Base-by-base conservation (phyloP, 345 rosid species). In the Murraya paniculata region DNA sequence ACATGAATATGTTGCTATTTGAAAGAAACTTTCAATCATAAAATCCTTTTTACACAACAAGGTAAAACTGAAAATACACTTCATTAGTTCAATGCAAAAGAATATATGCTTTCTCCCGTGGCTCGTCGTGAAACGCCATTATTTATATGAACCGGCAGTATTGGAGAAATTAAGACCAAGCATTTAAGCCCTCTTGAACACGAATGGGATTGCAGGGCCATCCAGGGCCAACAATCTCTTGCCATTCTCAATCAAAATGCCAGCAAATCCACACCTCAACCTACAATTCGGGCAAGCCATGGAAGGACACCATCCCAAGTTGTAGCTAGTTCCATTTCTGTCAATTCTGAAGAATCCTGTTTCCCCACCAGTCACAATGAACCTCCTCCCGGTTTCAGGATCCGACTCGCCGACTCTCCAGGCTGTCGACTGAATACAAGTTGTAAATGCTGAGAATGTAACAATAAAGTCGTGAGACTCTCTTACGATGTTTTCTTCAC, bases 151-250 rank as follows among this genome's bases (percentile, higher is more conserved):
- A 4, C 7, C 9, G 31, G 7, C 7, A 2, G 39, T 30, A 4
- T 7, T 30, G 39, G 19, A 30, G 19, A 30, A 19, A 6, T 19
- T 53, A 8, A 53, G 22, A 19, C 19, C 1, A 19, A 53, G 22
- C n/a, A 5, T 53, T 56, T 55, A 69, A 22, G 73, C 85, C 80
- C 79, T 71, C 7, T 2, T 24, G 59, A 82, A 82, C 19, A 30
- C 74, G 28, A 82, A 64, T 19, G 80, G 82, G 50, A 79, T 25
- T 58, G 82, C 53, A 58, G 85, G 85, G 16, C 85, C 85, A 67
- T 82, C 85, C 75, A 82, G 60, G 2, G 69, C 85, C 19, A 82
- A 28, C 53, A 79, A 59, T 56, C 80, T 79, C 31, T 67, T 76
- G 5, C 68, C 78, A 71, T 76, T 39, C 45, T 76, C 64, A 27